Evolutionary conservation across 2,329 filamentous ascomycete species (phyloP).

Genomic region (Myriosclerotinia duriaeana): DNA sequence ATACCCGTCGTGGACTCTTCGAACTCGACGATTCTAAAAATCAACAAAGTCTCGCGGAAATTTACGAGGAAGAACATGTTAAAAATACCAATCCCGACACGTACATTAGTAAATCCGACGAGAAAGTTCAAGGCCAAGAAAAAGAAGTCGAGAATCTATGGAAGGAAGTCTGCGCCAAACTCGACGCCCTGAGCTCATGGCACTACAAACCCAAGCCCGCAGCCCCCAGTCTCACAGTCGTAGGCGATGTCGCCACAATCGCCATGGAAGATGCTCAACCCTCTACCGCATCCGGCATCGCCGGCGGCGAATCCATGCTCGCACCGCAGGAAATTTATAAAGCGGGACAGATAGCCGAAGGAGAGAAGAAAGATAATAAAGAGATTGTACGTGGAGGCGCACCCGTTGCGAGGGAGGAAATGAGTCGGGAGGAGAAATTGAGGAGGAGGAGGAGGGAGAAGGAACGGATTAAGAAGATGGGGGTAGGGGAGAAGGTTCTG

Average conservation of each 20-base stretch:
- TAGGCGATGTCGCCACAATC: slow-evolving; percentile 87
- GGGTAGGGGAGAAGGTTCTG: slow-evolving; percentile 51
- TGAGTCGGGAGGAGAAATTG: slow-evolving; percentile 82
- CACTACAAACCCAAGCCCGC: slow-evolving; percentile 91
- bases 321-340: slow-evolving; percentile 94
- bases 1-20: slow-evolving; percentile 63
- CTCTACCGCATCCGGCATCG: slow-evolving; percentile 72
- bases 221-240: slow-evolving; percentile 78
- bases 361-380: slow-evolving; percentile 53
- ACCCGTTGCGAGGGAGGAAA: slow-evolving; percentile 78
- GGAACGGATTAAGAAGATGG: slow-evolving; percentile 75
- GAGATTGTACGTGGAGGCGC: slow-evolving; percentile 80
- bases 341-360: slow-evolving; percentile 66
- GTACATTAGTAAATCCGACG: slow-evolving; percentile 78
- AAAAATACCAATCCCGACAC: slow-evolving; percentile 72
- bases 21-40: slow-evolving; percentile 83
- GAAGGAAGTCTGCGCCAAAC: slow-evolving; percentile 73
- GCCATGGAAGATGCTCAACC: slow-evolving; percentile 95
- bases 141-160: slow-evolving; percentile 79
- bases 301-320: slow-evolving; percentile 68
- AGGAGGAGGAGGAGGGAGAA: slow-evolving; percentile 77
- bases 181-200: slow-evolving; percentile 89
- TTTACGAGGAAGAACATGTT: slow-evolving; percentile 92
- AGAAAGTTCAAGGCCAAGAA: slow-evolving; percentile 80
- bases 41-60: slow-evolving; percentile 82